Conservation (phyloP, 371 early-diverging fungal genomes). For the Mucor lusitanicus region DNA sequence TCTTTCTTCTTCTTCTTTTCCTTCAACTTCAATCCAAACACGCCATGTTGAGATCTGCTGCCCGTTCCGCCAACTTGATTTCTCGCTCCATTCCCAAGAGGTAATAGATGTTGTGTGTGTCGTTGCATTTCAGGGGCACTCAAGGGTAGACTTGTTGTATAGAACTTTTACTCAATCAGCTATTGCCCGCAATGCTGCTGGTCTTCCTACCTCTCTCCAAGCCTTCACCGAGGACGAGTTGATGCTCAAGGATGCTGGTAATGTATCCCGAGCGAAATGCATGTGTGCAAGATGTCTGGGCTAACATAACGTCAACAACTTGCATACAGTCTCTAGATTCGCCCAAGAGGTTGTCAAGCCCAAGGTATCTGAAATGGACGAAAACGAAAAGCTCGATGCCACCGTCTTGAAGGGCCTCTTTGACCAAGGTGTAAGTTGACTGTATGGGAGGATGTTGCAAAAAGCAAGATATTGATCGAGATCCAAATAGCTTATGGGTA, state of each 20-base stretch:
- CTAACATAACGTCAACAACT: background rate
- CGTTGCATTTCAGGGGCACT: background rate
- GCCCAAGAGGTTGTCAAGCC: slow-evolving; percentile 85
- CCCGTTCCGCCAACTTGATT: slow-evolving; percentile 19
- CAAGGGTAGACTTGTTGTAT: background rate
- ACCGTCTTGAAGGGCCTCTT: slow-evolving; percentile 84
- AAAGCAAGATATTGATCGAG: background rate
- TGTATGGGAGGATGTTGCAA: background rate
- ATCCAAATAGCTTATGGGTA: slow-evolving; percentile 86
- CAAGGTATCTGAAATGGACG: slow-evolving; percentile 92
- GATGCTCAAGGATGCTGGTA: slow-evolving; percentile 69
- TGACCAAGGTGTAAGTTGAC: slow-evolving; percentile 77
- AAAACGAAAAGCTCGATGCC: slow-evolving; percentile 83
- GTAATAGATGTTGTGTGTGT: background rate
- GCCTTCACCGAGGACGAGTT: slow-evolving; percentile 74
- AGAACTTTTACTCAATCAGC: slow-evolving; percentile 53
- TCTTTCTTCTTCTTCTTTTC: background rate
- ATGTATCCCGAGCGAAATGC: background rate
- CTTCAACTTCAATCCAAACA: background rate
- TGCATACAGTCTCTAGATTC: slow-evolving; percentile 68
- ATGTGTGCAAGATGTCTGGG: background rate
- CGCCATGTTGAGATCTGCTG: slow-evolving; percentile 23
- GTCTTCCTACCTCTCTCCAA: slow-evolving; percentile 46
- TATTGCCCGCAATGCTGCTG: slow-evolving; percentile 37
- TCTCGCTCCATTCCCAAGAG: slow-evolving; percentile 27